Evolutionary conservation across 2,329 filamentous ascomycete species (phyloP), one percentile per base, ranked within the genome.

Genomic region (Aaosphaeria arxii): DNA sequence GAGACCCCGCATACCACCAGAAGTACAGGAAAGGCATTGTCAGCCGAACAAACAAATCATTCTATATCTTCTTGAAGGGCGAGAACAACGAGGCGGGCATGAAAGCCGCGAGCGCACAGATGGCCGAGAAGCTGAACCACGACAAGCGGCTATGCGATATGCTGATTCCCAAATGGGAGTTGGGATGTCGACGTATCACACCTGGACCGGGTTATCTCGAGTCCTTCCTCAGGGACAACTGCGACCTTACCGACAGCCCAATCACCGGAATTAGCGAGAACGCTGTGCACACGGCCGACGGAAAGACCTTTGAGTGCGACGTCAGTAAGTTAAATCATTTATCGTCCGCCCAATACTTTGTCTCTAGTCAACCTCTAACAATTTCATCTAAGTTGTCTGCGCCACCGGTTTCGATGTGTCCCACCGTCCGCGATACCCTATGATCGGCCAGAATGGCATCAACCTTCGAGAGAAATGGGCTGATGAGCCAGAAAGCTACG

Each of bases 201-300:
- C 74, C 73, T 2, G 76, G 76, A 1, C 74, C 76, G 48, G 74
- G 74, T 5, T 78, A 78, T 51, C 74, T 79, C 61, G 56, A 68
- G 45, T 74, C 74, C 0, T 73, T 78, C 47, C 69, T 75, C 44
- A 64, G 75, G 50, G 59, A 66, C 24, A 78, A 78, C 42, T 73
- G 77, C 4, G 71, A 76, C 52, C 72, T 77, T 1, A 74, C 76
- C 46, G 77, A 77, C 52, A 72, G 73, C 5, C 58, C 69, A 1
- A 74, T 76, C 5, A 64, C 58, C 9, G 64, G 62, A 38, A 70
- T 75, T 45, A 77, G 74, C 0, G 70, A 74, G 50, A 69, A 72
- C 7, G 73, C 72, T 1, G 67, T 76, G 2, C 64, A 73, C 2
- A 73, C 71, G 5, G 66, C 56, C 7, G 68, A 76, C 46, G 73